Conservation (phyloP, 805 yeast genomes). For the Wickerhamomyces tratensis region DNA sequence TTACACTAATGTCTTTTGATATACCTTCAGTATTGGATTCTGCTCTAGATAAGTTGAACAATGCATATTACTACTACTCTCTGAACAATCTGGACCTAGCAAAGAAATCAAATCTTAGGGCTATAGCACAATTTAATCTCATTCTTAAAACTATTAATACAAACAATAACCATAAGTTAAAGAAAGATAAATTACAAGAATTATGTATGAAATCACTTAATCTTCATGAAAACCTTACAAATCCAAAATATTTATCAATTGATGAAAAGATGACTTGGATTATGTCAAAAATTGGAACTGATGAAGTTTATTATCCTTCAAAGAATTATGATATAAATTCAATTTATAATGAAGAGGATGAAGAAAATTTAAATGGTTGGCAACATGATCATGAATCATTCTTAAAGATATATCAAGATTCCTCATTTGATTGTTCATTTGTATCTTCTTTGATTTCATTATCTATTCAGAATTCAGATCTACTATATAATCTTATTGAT, state of each 20-base stretch:
- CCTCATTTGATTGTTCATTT: slow-evolving; percentile 63
- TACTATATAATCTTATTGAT: slow-evolving; percentile 1
- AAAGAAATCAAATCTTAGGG: not conserved
- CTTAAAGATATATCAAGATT: slow-evolving; percentile 33
- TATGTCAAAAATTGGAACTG: not conserved
- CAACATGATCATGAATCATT: not conserved
- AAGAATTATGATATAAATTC: too few species aligned
- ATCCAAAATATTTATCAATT: not conserved
- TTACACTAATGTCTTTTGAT: too few species aligned
- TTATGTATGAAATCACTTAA: not conserved
- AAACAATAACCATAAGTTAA: not conserved
- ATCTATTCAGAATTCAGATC: slow-evolving; percentile 13
- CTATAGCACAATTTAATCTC: not conserved
- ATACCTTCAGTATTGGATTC: not conserved
- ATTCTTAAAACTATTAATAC: not conserved
- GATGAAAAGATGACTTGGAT: not conserved
- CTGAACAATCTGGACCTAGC: not conserved
- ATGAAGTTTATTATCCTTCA: not conserved
- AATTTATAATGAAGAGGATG: too few species aligned
- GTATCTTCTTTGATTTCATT: slow-evolving; percentile 58
- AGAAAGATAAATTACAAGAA: too few species aligned
- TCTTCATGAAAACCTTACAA: not conserved
- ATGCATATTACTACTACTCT: not conserved
- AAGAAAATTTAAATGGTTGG: not conserved
- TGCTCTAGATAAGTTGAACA: not conserved